Conservation (phyloP, 106 monocot species). For the Gastrodia elata region DNA sequence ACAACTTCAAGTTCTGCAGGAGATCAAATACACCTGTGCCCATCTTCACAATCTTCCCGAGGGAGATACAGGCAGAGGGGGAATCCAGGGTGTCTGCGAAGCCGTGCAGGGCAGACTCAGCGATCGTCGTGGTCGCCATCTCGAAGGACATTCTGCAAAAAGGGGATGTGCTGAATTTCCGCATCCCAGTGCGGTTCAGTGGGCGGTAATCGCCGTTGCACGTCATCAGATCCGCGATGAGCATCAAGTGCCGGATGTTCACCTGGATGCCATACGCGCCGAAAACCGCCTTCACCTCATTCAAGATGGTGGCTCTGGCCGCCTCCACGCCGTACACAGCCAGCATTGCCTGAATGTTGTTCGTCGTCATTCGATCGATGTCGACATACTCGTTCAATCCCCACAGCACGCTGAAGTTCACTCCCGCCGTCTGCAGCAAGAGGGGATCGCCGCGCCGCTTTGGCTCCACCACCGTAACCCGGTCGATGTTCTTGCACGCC, state of each 20-base stretch:
- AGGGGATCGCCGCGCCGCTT: constrained; percentile 14
- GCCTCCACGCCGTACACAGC: constrained; percentile 84
- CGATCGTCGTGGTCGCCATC: constrained; percentile 64
- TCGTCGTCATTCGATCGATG: constrained; percentile 38
- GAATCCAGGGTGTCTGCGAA: constrained; percentile 61
- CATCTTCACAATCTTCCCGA: constrained; percentile 76
- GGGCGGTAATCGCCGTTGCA: constrained; percentile 64
- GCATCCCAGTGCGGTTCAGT: constrained; percentile 65
- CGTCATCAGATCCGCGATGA: constrained; percentile 91
- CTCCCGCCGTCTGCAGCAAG: constrained; percentile 68
- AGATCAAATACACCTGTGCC: constrained; percentile 83
- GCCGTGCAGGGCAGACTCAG: constrained; percentile 64
- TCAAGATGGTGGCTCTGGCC: constrained; percentile 66
- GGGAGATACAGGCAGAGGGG: constrained; percentile 72
- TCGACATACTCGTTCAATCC: constrained; percentile 44
- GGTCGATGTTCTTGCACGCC: constrained; percentile 43
- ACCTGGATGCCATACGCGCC: constrained; percentile 61
- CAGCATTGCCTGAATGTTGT: constrained; percentile 72
- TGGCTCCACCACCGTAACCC: constrained; percentile 36
- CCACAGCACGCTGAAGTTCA: constrained; percentile 60
- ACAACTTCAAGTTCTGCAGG: constrained; percentile 48
- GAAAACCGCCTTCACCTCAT: constrained; percentile 67
- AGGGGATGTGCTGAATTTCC: constrained; percentile 46
- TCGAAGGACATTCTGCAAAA: constrained; percentile 90
- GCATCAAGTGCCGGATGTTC: constrained; percentile 54